Evolutionary conservation across 2,329 filamentous ascomycete species (phyloP), one percentile per base, ranked within the genome.

Genomic region (Botrytis pseudocinerea): DNA sequence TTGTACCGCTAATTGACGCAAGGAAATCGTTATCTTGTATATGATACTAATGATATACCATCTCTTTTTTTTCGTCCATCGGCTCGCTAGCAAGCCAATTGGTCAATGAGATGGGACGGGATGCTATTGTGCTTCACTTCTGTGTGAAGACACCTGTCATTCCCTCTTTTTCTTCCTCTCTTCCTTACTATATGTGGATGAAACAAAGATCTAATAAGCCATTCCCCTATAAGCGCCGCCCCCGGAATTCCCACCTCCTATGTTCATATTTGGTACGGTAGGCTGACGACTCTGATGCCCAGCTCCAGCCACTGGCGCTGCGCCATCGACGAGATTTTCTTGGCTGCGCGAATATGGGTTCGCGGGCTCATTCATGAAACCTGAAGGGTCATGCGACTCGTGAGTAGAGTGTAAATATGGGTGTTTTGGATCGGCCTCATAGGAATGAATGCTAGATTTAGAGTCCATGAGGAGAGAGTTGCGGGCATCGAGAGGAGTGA

Each of bases 401-500:
- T 78, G 79, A 14, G 69, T 63, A 6, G 54, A 66, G 25, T 77
- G 74, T 32, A 72, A 48, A 18, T 76, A 75, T 3, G 74, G 57
- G 20, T 78, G 78, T 69, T 80, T 77, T 73, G 77, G 75, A 25
- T 68, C 65, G 32, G 25, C 65, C 2, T 68, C 65, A 20, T 57
- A 68, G 48, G 65, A 68, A 18, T 57, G 65, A 4, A 68, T 68
- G 48, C 65, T 68, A 38, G 65, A 68, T 68, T 68, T 68, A 20
- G 65, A 68, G 54, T 61, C 70, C 70, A 72, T 72, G 46, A 97
- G 90, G 32, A 98, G 89, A 20, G 92, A 95, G 85, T 95, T 95
- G 80, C 93, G 92, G 2, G 94, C 92, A 79, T 97, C 93, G 57
- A 97, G 88, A 8, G 94, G 93, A 1, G 94, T 98, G 68, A 98